Conservation (phyloP, 352 stramenopile genomes). For the Pythium apleroticum region DNA sequence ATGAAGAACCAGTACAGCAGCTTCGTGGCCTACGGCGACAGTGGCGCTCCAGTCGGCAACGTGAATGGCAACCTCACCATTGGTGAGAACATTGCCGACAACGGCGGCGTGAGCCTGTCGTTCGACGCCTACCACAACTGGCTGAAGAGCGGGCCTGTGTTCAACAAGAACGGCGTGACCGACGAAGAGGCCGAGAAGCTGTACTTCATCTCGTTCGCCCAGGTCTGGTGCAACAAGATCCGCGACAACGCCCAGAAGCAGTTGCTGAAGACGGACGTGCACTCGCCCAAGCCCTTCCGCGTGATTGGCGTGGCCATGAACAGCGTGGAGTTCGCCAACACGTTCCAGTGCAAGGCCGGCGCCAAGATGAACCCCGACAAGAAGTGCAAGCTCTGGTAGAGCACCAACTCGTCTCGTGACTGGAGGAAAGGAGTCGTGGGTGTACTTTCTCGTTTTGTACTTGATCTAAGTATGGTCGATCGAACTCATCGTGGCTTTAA, state of each 20-base stretch:
- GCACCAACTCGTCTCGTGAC: too few species aligned
- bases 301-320: conserved; percentile 30
- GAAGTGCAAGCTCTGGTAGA: conserved; percentile 30
- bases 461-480: too few species aligned
- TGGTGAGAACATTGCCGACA: conserved; percentile 79
- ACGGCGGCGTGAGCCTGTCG: conserved; percentile 54
- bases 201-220: conserved; percentile 57
- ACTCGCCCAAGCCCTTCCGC: conserved; percentile 40
- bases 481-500: too few species aligned
- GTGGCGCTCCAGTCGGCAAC: conserved; percentile 35
- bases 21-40: conserved; percentile 30
- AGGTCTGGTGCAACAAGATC: conserved; percentile 59
- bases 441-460: too few species aligned
- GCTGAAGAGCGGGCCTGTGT: conserved; percentile 4
- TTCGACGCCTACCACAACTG: conserved; percentile 58
- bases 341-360: conserved; percentile 21
- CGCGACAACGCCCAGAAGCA: conserved; percentile 38
- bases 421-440: conserved; percentile 4
- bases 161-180: conserved; percentile 9
- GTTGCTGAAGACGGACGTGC: conserved; percentile 39
- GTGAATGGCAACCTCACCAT: conserved; percentile 69
- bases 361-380: conserved; percentile 26
- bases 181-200: conserved; percentile 45
- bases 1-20: conserved; percentile 50
- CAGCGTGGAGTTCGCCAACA: conserved; percentile 24